Evolutionary conservation across 108 stramenopile species (phyloP), one percentile per base, ranked within the genome.

Genomic region (Conticribra weissflogii): DNA sequence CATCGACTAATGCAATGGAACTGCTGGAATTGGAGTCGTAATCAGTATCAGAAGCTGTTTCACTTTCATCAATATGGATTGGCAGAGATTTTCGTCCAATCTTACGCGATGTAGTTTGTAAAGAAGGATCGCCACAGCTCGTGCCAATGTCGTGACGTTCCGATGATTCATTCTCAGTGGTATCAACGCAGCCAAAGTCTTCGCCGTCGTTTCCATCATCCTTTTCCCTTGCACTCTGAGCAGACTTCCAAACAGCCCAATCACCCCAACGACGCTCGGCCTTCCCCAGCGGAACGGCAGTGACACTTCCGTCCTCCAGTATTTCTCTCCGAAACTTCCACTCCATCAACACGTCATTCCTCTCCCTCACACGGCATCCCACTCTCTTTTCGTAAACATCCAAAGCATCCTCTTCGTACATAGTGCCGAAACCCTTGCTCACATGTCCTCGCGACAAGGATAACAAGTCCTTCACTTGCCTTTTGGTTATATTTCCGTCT

Each of bases 391-490:
- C 83, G 50, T 86, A 91, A 58, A 78, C 27, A 75, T 94, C 84
- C 83, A 94, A 71, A 1, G 89, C 89, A 23, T 85, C 64, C 0
- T 84, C 68, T 76, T 94, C 92, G 67, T 90, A 88, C 30, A 25
- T 25, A 4, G 69, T 86, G 2, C 92, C 92, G 67, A 84, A 91
- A 19, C 86, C 83, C 0, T 89, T 94, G 51, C 76, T 59, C 12
- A 94, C 75, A 52, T 69, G 56, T 12, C 81, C 57, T 50, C 83
- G 78, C 2, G 79, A 56, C 7, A 76, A 74, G 48, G 89, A 81
- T 44, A 84, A 44, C 33, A 94, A 61, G 12, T 22, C 29, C 15
- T 76, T 63, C 0, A 86, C 49, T 71, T 94, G 84, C 5, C 29
- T 34, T 32, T 32, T 21, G 0, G 68, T 54, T 49, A 93, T 52